Percentiles rank a stretch among this genome's conserved stretches.
phyloP scores from a whole-genome alignment of 2,329 filamentous ascomycete species.

The Aureobasidium sp. region DNA sequence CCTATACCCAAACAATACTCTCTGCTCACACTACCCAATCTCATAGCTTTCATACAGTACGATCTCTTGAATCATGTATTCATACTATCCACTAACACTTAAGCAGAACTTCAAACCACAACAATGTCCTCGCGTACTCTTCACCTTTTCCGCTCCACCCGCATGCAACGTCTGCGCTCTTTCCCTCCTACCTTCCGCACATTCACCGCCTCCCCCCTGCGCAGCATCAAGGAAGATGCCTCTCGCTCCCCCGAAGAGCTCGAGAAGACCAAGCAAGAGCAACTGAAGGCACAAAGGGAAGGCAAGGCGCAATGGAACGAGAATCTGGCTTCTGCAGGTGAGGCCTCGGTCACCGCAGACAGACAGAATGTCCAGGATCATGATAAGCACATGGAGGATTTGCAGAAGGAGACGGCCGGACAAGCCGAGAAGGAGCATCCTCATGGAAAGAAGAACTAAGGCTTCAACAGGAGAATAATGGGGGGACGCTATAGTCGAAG shows the following conservation, averaged over 20 bases:
- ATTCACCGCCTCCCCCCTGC: conserved; percentile 24
- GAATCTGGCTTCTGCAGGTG: conserved; percentile 35
- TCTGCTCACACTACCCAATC: neutral
- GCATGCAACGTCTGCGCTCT: neutral
- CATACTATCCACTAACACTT: neutral
- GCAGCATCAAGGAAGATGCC: conserved; percentile 32
- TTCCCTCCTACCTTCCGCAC: conserved; percentile 12
- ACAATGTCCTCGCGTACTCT: conserved; percentile 3
- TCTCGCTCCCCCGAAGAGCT: conserved; percentile 33
- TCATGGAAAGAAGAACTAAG: conserved; percentile 20
- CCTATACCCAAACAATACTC: neutral
- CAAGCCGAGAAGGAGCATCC: conserved; percentile 35
- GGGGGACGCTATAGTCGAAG: neutral
- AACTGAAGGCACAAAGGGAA: conserved; percentile 37
- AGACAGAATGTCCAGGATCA: conserved; percentile 35
- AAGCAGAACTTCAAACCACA: neutral
- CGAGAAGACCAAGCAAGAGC: conserved; percentile 39
- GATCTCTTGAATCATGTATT: neutral
- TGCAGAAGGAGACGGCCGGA: conserved; percentile 39
- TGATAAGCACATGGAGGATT: conserved; percentile 36
- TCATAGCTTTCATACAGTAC: neutral
- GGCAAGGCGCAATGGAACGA: conserved; percentile 40
- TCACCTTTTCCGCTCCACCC: conserved; percentile 3
- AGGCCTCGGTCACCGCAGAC: conserved; percentile 38
- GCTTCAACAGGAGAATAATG: neutral